Evolutionary conservation across 805 yeast species (phyloP).

Genomic region (Saccharomyces mikatae): DNA sequence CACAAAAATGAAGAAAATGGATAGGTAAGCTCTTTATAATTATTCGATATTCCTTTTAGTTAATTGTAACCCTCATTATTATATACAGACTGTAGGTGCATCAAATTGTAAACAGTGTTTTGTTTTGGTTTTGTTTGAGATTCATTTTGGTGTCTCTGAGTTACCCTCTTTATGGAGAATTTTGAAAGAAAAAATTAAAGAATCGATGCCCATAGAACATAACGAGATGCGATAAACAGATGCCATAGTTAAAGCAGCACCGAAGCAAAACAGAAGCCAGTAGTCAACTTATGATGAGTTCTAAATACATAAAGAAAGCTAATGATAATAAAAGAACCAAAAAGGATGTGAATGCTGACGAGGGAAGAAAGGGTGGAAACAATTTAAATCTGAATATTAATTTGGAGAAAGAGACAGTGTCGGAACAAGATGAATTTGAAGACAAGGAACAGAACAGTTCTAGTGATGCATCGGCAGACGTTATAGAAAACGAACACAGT

Average conservation of each 20-base stretch:
- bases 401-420: conserved; percentile 2
- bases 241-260: not conserved
- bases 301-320: not conserved
- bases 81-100: not conserved
- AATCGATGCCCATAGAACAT: not conserved
- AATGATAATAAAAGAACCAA: not conserved
- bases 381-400: conserved; percentile 3
- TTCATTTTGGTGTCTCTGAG: not conserved
- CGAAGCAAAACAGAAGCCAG: not conserved
- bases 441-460: conserved; percentile 19
- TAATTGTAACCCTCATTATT: not conserved
- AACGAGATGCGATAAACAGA: not conserved
- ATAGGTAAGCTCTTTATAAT: not conserved
- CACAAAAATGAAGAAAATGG: not conserved
- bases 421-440: conserved; percentile 15
- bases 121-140: not conserved
- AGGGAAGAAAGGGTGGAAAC: conserved; percentile 1
- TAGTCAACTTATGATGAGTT: not conserved
- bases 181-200: not conserved
- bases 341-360: not conserved
- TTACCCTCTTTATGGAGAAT: not conserved
- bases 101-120: not conserved
- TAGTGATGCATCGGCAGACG: conserved; percentile 12
- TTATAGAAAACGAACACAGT: not conserved
- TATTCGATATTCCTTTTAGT: not conserved